Evolutionary conservation across 192 early-diverging fungal species (phyloP).

Genomic region (Mortierella claussenii): DNA sequence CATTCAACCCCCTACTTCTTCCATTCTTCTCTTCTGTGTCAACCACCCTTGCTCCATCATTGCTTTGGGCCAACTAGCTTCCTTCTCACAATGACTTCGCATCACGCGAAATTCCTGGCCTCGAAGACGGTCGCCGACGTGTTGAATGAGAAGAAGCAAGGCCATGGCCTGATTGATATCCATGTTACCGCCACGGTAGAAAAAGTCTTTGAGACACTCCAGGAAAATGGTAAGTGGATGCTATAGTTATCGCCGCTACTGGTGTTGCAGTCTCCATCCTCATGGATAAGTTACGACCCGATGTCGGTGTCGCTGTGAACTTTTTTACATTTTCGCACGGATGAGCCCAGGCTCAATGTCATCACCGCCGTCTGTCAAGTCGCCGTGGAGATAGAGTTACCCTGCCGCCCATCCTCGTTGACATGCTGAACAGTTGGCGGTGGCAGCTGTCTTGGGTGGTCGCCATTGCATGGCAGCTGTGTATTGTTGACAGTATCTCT

Average conservation of each 20-base stretch:
- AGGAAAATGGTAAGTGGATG: conserved; percentile 49
- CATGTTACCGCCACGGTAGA: conserved; percentile 61
- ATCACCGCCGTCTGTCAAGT: no score
- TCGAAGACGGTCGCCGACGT: conserved; percentile 53
- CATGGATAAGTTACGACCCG: no score
- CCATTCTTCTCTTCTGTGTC: not conserved
- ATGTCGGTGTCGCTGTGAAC: no score
- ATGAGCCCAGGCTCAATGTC: conserved; percentile 44
- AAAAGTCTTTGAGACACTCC: conserved; percentile 64
- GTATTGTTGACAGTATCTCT: no score
- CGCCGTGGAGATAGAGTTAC: no score
- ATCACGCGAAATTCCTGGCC: conserved; percentile 42
- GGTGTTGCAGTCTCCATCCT: no score
- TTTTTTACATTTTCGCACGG: conserved; percentile 27
- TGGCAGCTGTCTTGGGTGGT: no score
- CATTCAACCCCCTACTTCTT: not conserved
- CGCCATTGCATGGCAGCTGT: no score
- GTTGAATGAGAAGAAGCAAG: conserved; percentile 28
- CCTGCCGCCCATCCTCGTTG: no score
- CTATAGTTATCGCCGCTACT: no score
- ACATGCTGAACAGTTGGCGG: no score
- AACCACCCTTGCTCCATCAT: not conserved
- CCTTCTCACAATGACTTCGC: conserved; percentile 35
- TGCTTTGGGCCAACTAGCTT: not conserved
- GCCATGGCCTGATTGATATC: conserved; percentile 57